Base-by-base conservation (phyloP, 2,329 filamentous ascomycete species). In the Metarhizium anisopliae region DNA sequence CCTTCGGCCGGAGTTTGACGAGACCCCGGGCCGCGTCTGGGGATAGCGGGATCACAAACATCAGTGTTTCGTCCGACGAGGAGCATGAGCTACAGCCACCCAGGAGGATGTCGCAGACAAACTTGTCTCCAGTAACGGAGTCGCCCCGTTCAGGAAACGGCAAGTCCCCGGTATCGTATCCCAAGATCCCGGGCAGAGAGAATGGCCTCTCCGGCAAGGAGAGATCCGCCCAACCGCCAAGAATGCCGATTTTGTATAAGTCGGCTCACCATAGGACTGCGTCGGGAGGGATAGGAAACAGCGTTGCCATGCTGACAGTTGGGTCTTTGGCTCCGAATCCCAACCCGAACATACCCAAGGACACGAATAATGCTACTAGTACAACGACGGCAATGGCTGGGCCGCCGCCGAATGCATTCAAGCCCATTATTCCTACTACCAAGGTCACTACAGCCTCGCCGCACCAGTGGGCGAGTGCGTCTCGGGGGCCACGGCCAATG, bases 91-190 rank as follows among this genome's bases (percentile, higher is more conserved):
- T 58, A 4, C 53, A 61, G 6, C 58, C 61, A 1, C 60, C 59
- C 25, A 25, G 25, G 18, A 58, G 61, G 8, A 60, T 63, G 29
- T 56, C 55, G 52, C 66, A 57, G 53, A 64, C 58, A 55, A 71
- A 68, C 49, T 68, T 81, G 4, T 78, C 78, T 0, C 78, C 78
- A 1, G 77, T 81, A 6, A 68, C 67, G 13, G 78, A 81, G 61
- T 78, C 75, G 0, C 77, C 76, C 2, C 64, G 65, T 14, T 66
- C 68, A 7, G 60, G 54, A 47, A 61, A 62, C 38, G 63, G 68
- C 25, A 66, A 65, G 16, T 68, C 71, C 38, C 68, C 69, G 14
- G 68, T 63, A 11, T 58, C 61, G 4, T 66, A 70, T 18, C 70
- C 70, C 13, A 63, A 56, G 51, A 71, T 70, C 36, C 62, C 58